phyloP scores from a whole-genome alignment of 1,284 basidiomycete genomes.

The Rhodofomes roseus region DNA sequence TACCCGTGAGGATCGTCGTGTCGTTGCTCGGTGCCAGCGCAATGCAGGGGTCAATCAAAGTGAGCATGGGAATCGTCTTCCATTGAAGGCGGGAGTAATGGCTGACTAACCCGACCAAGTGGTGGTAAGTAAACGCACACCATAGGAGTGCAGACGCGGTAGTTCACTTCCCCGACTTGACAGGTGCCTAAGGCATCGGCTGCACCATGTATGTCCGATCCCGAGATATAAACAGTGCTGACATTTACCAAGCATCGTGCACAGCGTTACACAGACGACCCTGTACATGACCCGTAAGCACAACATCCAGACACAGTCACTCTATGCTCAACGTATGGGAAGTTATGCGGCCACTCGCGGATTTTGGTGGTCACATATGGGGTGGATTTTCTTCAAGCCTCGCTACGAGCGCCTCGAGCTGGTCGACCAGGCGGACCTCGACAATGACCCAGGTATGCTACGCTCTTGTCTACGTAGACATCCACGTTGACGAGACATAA shows the following conservation, averaged over 20 bases:
- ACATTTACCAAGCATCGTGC: not conserved
- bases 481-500: slow-evolving; percentile 23
- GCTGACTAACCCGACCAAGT: slow-evolving; percentile 10
- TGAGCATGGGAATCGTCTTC: slow-evolving; percentile 23
- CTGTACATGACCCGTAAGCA: slow-evolving; percentile 64
- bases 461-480: not conserved
- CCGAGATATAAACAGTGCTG: not conserved
- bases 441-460: slow-evolving; percentile 58
- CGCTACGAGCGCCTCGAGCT: slow-evolving; percentile 59
- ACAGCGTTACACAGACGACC: slow-evolving; percentile 75
- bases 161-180: slow-evolving; percentile 1
- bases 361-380: slow-evolving; percentile 74
- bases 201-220: slow-evolving; percentile 60
- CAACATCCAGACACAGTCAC: not conserved
- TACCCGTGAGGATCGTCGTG: slow-evolving; percentile 53
- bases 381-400: slow-evolving; percentile 83
- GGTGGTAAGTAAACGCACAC: slow-evolving; percentile 23
- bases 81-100: no score
- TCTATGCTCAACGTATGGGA: not conserved
- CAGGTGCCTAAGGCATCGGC: slow-evolving; percentile 71
- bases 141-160: not conserved
- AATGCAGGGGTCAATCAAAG: slow-evolving; percentile 64
- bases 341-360: slow-evolving; percentile 75
- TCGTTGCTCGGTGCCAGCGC: slow-evolving; percentile 68
- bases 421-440: slow-evolving; percentile 70